These are phyloP conservation scores for Neonectria ditissima DNA, from an alignment of 2,329 filamentous ascomycete genomes.

Conservation along the genomic window DNA sequence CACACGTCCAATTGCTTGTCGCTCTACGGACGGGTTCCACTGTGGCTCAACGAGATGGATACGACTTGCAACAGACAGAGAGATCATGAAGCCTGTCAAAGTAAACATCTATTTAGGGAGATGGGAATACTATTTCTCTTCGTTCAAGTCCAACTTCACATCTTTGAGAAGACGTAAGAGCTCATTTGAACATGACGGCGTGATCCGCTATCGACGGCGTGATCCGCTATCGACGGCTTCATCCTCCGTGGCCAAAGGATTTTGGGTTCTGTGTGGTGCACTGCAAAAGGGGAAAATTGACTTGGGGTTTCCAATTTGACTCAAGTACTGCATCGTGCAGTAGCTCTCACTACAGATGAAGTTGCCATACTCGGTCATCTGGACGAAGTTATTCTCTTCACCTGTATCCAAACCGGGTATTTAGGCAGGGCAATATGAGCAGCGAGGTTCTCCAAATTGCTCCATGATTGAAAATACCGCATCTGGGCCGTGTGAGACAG, in stretches of 20 bases:
- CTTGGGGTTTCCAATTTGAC: neutral
- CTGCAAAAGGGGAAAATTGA: neutral
- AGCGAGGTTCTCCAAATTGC: neutral
- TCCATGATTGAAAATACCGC: neutral
- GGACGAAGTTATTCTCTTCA: neutral
- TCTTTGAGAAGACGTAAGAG: neutral
- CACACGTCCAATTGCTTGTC: neutral
- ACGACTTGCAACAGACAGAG: neutral
- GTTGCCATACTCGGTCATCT: neutral
- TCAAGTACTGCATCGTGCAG: neutral
- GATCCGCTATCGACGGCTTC: too few species aligned
- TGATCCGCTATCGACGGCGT: neutral
- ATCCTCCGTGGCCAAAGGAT: neutral
- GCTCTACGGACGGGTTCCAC: conserved; percentile 2
- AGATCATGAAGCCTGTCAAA: neutral
- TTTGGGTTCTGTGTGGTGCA: neutral
- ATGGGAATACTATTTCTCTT: neutral
- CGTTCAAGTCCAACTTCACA: neutral
- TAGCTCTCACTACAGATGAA: neutral
- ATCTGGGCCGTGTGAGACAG: neutral
- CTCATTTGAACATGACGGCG: neutral
- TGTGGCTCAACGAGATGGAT: conserved; percentile 3
- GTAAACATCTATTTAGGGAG: neutral
- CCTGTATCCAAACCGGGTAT: neutral
- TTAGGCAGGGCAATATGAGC: neutral